phyloP scores from a whole-genome alignment of 1,139 yeast genomes.

The Yueomyces sp. region DNA sequence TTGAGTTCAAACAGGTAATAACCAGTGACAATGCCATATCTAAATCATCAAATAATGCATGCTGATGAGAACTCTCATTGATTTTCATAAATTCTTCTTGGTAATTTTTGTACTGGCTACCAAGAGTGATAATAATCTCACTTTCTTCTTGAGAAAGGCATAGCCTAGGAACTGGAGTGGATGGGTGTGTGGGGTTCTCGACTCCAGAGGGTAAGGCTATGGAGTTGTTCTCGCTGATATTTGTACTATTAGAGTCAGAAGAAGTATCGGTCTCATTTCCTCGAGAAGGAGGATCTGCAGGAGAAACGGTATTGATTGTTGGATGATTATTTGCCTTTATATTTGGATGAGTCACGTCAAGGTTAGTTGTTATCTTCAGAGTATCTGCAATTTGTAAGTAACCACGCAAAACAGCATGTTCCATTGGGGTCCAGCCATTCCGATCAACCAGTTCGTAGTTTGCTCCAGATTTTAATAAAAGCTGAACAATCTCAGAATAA shows the following conservation, averaged over 20 bases:
- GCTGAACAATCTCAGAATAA: slow-evolving; percentile 39
- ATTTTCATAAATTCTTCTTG: slow-evolving; percentile 38
- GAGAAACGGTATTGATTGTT: not conserved
- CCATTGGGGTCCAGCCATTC: slow-evolving; percentile 96
- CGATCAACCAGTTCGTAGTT: slow-evolving; percentile 51
- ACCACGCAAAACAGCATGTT: slow-evolving; percentile 88
- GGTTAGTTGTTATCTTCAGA: slow-evolving; percentile 33
- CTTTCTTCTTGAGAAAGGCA: slow-evolving; percentile 55
- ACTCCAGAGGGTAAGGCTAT: not conserved
- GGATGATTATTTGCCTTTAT: slow-evolving; percentile 1
- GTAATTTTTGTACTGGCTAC: slow-evolving; percentile 71
- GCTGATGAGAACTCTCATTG: not conserved
- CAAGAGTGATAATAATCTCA: slow-evolving; percentile 65
- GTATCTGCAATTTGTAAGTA: slow-evolving; percentile 59
- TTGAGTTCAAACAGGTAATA: slow-evolving; percentile 43
- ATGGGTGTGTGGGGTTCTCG: slow-evolving; percentile 27
- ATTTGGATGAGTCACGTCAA: slow-evolving; percentile 15
- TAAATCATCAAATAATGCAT: slow-evolving; percentile 37
- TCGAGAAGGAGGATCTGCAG: not conserved
- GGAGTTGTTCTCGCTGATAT: not conserved
- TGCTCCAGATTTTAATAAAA: slow-evolving; percentile 44
- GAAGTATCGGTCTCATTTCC: not conserved
- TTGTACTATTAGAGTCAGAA: not conserved
- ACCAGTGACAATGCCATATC: slow-evolving; percentile 81
- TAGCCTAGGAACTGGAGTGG: slow-evolving; percentile 81